Percentiles rank a stretch among this genome's conserved stretches.
These are phyloP conservation scores for Hanseniaspora singularis DNA, from an alignment of 805 yeast genomes.

Conservation along the genomic window DNA sequence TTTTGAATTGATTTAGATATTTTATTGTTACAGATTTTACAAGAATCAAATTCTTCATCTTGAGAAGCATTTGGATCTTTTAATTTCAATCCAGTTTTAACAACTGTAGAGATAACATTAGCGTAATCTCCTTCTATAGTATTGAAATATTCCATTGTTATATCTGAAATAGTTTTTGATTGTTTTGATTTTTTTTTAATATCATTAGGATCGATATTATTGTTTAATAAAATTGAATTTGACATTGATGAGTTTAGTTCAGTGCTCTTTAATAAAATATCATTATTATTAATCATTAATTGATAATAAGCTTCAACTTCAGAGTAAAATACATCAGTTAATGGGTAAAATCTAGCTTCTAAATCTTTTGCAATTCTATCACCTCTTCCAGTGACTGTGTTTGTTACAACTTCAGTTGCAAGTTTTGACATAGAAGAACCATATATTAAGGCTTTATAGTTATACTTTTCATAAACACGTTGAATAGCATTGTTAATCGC, in stretches of 20 bases:
- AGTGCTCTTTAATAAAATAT: constrained; percentile 14
- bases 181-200: not conserved
- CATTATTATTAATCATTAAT: constrained; percentile 21
- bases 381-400: constrained; percentile 82
- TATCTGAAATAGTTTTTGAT: constrained; percentile 63
- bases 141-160: constrained; percentile 60
- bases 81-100: constrained; percentile 74
- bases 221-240: no score
- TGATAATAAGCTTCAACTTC: constrained; percentile 51
- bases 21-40: constrained; percentile 46
- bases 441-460: constrained; percentile 34
- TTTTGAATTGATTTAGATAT: constrained; percentile 18
- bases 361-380: constrained; percentile 44
- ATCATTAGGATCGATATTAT: constrained; percentile 33
- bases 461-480: constrained; percentile 28
- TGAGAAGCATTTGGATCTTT: constrained; percentile 33
- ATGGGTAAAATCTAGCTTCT: constrained; percentile 52
- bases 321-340: constrained; percentile 58
- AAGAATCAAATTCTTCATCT: constrained; percentile 24
- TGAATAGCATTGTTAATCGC: constrained; percentile 39
- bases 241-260: no score
- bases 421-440: constrained; percentile 74
- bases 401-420: constrained; percentile 66
- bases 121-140: constrained; percentile 69
- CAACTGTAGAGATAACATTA: constrained; percentile 83